phyloP scores from a whole-genome alignment of 495 filamentous ascomycete genomes.

The Penicillium psychrofluorescens region DNA sequence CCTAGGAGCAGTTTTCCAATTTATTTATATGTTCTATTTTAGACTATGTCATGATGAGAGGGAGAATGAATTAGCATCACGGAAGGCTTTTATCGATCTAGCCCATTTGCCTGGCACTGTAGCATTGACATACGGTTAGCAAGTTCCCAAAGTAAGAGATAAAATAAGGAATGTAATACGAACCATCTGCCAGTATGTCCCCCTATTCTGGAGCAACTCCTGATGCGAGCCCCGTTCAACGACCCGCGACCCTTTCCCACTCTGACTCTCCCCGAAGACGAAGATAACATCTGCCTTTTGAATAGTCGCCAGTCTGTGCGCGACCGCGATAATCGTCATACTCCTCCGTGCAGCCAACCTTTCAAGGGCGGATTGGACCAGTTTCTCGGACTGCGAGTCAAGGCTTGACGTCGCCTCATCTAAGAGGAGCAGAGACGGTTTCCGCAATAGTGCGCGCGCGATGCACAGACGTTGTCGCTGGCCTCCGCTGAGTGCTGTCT shows the following conservation, averaged over 20 bases:
- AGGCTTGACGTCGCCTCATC: constrained; percentile 56
- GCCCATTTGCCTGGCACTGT: no score
- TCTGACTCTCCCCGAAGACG: constrained; percentile 67
- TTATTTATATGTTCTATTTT: no score
- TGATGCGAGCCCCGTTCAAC: constrained; percentile 69
- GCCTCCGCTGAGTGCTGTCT: constrained; percentile 27
- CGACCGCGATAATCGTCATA: constrained; percentile 31
- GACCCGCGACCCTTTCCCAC: constrained; percentile 15
- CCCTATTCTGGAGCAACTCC: background rate
- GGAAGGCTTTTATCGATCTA: no score
- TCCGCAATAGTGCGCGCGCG: constrained; percentile 40
- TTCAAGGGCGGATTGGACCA: constrained; percentile 28
- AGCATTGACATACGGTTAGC: no score
- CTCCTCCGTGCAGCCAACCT: constrained; percentile 23
- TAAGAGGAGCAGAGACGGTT: constrained; percentile 39
- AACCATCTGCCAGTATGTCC: no score
- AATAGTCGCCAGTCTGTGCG: constrained; percentile 69
- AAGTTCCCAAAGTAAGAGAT: no score
- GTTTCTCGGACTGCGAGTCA: constrained; percentile 41
- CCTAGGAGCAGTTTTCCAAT: no score
- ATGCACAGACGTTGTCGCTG: constrained; percentile 46
- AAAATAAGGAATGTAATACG: no score
- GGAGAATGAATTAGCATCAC: no score
- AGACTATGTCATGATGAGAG: no score
- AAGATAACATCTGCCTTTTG: constrained; percentile 81